Evolutionary conservation across 2,329 filamentous ascomycete genomes (phyloP), one percentile per base, ranked within the genome.

Genomic region (Leptographium procerum): DNA sequence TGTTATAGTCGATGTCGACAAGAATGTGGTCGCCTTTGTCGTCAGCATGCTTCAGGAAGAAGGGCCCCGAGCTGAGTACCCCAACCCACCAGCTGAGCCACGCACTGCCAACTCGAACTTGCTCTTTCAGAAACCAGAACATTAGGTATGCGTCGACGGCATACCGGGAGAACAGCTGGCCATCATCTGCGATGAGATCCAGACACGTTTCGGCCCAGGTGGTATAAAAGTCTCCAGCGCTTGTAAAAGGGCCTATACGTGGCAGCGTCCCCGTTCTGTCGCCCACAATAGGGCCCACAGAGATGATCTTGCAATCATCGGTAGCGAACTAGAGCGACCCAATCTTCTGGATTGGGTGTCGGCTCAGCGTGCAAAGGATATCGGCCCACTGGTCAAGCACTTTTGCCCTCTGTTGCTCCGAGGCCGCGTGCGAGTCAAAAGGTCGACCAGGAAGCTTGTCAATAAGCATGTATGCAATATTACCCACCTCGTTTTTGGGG

Each of bases 1-100:
- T 72, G 58, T 76, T 73, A 59, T 69, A 75, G 9, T 75, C 53
- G 4, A 75, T 68, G 59, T 80, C 72, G 1, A 73, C 71, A 1
- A 80, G 66, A 16, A 80, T 52, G 19, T 57, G 55, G 31, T 57
- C 55, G 14, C 55, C 55, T 14, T 57, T 57, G 55, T 52, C 55
- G 58, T 78, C 73, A 5, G 67, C 67, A 61, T 78, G 74, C 61
- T n/a, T 34, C 4, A 52, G 29, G 13, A 52, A 52, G 28, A 52
- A 52, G 14, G 34, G 16, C 8, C 33, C 33, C 8, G 33, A 9
- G 33, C 13, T 8, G n/a, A n/a, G n/a, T n/a, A n/a, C n/a, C n/a
- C n/a, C 33, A 34, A 34, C 8, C 33, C 33, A 34, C 13, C 13
- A 34, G 8, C n/a, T n/a, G n/a, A 34, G 33, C 33, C 33, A 13